Evolutionary conservation across 2,329 filamentous ascomycete species (phyloP).

Genomic region (Colletotrichum sidae): DNA sequence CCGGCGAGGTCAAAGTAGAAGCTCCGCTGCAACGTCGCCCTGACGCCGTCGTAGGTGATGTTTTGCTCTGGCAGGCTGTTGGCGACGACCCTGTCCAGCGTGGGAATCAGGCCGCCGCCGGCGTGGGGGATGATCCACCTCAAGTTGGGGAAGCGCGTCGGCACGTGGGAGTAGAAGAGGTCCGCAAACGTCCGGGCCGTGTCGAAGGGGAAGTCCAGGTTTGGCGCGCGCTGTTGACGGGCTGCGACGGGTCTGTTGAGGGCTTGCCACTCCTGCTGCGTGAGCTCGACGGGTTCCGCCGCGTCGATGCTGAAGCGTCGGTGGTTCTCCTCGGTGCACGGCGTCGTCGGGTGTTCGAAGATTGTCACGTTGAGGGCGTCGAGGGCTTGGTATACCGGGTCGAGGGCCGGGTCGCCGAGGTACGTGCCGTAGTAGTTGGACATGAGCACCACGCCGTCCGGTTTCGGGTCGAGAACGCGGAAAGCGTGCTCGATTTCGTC

Average conservation of each 20-base stretch:
- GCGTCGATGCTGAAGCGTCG: conserved; percentile 29
- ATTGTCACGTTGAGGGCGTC: conserved; percentile 58
- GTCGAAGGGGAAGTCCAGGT: conserved; percentile 42
- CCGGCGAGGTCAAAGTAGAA: conserved; percentile 45
- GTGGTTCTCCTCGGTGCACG: conserved; percentile 47
- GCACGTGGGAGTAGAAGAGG: conserved; percentile 37
- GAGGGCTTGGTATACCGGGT: conserved; percentile 60
- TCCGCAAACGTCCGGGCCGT: conserved; percentile 38
- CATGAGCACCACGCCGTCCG: conserved; percentile 62
- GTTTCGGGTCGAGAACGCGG: conserved; percentile 50
- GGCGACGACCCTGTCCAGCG: conserved; percentile 37
- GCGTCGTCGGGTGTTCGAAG: conserved; percentile 68
- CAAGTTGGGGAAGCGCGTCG: conserved; percentile 39
- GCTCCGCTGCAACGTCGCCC: conserved; percentile 27
- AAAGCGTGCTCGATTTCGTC: conserved; percentile 58
- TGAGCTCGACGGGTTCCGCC: conserved; percentile 14
- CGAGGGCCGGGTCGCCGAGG: conserved; percentile 58
- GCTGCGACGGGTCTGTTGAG: conserved; percentile 7
- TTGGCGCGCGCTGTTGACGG: background rate
- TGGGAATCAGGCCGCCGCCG: conserved; percentile 42
- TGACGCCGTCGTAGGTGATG: conserved; percentile 47
- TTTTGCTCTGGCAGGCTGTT: conserved; percentile 21
- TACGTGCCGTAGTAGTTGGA: conserved; percentile 66
- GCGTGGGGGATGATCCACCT: conserved; percentile 44
- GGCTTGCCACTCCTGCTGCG: conserved; percentile 12